Evolutionary conservation across 495 filamentous ascomycete genomes (phyloP).

Genomic region (Aspergillus steynii): DNA sequence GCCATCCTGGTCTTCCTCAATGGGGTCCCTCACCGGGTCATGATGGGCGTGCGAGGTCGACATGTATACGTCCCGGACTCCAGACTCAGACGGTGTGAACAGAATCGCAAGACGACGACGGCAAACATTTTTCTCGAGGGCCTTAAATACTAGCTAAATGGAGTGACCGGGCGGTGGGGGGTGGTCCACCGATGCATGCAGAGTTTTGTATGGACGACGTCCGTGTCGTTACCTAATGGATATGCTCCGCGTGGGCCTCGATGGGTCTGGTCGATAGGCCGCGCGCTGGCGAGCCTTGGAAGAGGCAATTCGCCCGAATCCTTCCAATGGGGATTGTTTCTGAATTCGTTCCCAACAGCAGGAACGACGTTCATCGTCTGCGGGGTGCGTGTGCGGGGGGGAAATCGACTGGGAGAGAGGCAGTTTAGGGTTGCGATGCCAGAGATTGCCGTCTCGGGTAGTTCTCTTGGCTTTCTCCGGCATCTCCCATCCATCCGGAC

Average conservation of each 20-base stretch:
- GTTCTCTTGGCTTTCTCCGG: neutral
- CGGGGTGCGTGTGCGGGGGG: neutral
- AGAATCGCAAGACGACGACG: neutral
- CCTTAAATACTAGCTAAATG: neutral
- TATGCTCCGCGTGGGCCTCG: neutral
- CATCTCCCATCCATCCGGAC: neutral
- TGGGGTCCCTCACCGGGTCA: neutral
- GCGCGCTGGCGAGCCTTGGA: neutral
- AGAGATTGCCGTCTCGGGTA: too few species aligned
- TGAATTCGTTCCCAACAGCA: neutral
- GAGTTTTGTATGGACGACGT: neutral
- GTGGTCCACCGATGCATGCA: neutral
- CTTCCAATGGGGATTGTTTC: neutral
- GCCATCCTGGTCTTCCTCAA: neutral
- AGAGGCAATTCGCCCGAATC: neutral
- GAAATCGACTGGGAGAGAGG: neutral
- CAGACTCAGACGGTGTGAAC: neutral
- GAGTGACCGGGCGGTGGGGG: neutral
- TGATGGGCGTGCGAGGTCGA: neutral
- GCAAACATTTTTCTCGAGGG: neutral
- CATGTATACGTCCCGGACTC: neutral
- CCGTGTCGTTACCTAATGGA: neutral
- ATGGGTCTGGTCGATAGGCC: neutral
- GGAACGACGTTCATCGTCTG: neutral
- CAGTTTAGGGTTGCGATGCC: too few species aligned